These are phyloP conservation scores for Aspergillus pseudoterreus DNA, from an alignment of 2,329 filamentous ascomycete genomes.

Conservation along the genomic window DNA sequence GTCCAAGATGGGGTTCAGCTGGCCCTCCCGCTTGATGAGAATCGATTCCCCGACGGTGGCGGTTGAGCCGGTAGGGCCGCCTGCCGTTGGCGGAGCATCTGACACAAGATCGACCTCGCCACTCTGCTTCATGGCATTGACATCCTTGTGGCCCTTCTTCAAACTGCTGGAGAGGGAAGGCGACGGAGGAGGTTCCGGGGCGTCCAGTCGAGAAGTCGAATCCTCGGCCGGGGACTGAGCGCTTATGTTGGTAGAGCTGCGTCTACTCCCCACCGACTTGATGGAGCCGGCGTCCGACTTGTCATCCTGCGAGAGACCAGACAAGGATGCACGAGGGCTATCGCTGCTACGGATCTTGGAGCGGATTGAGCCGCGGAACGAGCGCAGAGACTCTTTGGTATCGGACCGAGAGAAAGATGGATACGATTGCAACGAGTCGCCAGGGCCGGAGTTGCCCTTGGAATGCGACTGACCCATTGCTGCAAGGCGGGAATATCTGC, in stretches of 20 bases:
- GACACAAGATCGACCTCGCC: slow-evolving; percentile 95
- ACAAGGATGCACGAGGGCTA: slow-evolving; percentile 73
- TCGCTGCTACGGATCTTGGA: slow-evolving; percentile 76
- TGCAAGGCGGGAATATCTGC: slow-evolving; percentile 30
- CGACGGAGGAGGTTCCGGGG: slow-evolving; percentile 69
- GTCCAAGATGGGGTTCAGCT: slow-evolving; percentile 62
- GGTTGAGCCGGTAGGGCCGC: slow-evolving; percentile 48
- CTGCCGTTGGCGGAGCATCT: slow-evolving; percentile 73
- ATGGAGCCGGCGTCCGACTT: slow-evolving; percentile 73
- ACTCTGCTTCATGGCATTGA: slow-evolving; percentile 74
- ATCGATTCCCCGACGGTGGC: slow-evolving; percentile 84
- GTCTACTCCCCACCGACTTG: slow-evolving; percentile 61
- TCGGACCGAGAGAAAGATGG: slow-evolving; percentile 90
- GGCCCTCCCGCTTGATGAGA: slow-evolving; percentile 73
- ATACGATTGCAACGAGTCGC: slow-evolving; percentile 72
- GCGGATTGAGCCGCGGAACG: slow-evolving; percentile 73
- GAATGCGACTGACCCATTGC: slow-evolving; percentile 52
- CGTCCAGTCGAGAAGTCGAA: slow-evolving; percentile 49
- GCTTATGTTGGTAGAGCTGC: slow-evolving; percentile 26
- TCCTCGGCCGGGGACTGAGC: slow-evolving; percentile 37
- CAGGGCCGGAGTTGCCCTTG: slow-evolving; percentile 53
- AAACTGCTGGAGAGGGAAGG: slow-evolving; percentile 75
- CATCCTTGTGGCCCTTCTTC: slow-evolving; percentile 69
- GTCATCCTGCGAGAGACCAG: slow-evolving; percentile 57
- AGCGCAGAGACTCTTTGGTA: slow-evolving; percentile 86